These are phyloP conservation scores for Cryphonectria radicalis DNA, from an alignment of 2,329 filamentous ascomycete species.

Conservation along the genomic window DNA sequence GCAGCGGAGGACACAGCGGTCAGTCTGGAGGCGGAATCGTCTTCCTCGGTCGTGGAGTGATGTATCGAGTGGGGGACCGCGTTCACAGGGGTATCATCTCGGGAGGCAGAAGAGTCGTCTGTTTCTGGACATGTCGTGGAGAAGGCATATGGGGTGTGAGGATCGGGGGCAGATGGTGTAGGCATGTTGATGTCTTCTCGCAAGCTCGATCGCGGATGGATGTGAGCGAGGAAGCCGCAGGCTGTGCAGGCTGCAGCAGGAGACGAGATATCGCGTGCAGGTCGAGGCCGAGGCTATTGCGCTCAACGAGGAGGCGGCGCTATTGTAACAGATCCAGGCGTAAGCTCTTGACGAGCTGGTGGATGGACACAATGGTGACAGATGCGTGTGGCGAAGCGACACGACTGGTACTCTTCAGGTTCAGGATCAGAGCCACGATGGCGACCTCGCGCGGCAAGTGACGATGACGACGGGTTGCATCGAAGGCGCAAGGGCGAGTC, in stretches of 20 bases:
- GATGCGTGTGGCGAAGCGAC: neutral
- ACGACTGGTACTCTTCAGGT: neutral
- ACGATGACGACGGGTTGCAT: constrained; percentile 9
- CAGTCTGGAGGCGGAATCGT: constrained; percentile 42
- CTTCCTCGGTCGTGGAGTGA: constrained; percentile 26
- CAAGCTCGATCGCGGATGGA: neutral
- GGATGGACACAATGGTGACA: neutral
- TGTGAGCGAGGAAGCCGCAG: neutral
- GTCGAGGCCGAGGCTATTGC: neutral
- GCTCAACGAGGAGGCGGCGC: constrained; percentile 1
- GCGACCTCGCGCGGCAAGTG: constrained; percentile 8
- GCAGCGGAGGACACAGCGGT: constrained; percentile 50
- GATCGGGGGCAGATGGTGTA: constrained; percentile 28
- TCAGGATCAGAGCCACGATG: constrained; percentile 2
- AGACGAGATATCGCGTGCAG: neutral
- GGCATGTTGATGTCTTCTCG: constrained; percentile 23
- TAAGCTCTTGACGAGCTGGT: neutral
- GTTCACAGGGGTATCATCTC: constrained; percentile 1
- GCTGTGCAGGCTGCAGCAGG: neutral
- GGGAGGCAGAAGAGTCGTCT: constrained; percentile 16
- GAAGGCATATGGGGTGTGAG: constrained; percentile 23
- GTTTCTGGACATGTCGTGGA: constrained; percentile 28
- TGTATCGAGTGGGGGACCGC: constrained; percentile 14
- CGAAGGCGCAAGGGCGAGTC: neutral
- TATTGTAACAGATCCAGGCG: neutral